Base-by-base conservation (phyloP, 768 basidiomycete species). In the Pulveroboletus sp. region DNA sequence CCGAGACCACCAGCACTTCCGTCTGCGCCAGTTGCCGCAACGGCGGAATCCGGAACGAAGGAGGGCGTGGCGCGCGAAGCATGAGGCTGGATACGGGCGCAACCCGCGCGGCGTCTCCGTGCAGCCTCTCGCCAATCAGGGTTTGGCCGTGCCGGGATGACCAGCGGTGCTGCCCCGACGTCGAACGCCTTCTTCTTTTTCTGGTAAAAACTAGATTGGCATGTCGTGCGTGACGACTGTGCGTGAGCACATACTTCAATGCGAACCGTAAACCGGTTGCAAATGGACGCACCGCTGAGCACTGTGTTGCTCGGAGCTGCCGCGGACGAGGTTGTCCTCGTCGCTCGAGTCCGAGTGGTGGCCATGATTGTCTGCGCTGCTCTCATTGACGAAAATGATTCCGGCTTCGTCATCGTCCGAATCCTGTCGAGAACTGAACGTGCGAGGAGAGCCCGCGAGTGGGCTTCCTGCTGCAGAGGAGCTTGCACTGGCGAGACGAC, bases 81-180 rank as follows among this genome's bases (percentile, higher is more conserved):
- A 6, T 43, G 24, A 8, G 57, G 36, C 5, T 55, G 57, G 21
- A 46, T 12, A 0, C 65, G 56, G 10, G 59, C 28, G 17, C 55
- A 64, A 36, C 48, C 57, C 14, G 65, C 52, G 3, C 66, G 67
- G 8, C 87, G 75, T 63, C 81, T 84, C 37, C 86, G 76, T 14
- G 89, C 89, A 8, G 82, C 69, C 45, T 83, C 86, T 37, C 91
- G 75, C 95, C 95, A 99, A 64, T 99, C 94, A 26, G 82, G 79
- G 61, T 97, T 95, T 59, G 91, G 74, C 39, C 90, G 73, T 1
- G 91, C 75, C 14, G 94, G 85, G 39, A 99, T 98, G 33, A 96
- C 82, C 8, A 96, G 77, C 0, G 89, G 89, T 5, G 73, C 79
- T 36, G 9, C 11, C 10, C 79, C 64, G 10, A 76, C 69, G 44